A percentile compares a stretch with the other conserved stretches of the same genome.
Evolutionary conservation across 2,329 filamentous ascomycete genomes (phyloP).

Genomic region (Fusarium udum): DNA sequence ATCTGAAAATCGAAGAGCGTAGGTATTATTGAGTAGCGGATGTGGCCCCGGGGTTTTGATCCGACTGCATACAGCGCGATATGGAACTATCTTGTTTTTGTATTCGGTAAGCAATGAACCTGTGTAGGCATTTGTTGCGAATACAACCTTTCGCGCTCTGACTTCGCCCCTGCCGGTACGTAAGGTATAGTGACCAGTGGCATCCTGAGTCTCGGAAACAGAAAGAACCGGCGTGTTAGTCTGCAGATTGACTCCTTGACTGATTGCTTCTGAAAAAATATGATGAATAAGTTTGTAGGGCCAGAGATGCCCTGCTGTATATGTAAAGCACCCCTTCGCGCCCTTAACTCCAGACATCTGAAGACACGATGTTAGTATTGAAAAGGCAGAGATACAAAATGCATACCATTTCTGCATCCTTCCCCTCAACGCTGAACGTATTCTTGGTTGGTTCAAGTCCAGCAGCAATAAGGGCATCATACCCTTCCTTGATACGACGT

Average conservation of each 20-base stretch:
- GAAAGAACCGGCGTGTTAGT: not conserved
- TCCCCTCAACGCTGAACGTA: not conserved
- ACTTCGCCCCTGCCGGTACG: fast-evolving
- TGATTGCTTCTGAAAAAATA: not conserved
- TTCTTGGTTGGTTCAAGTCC: not conserved
- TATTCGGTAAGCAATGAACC: not conserved
- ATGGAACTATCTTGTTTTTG: not conserved
- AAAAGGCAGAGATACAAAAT: fast-evolving
- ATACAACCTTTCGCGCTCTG: not conserved
- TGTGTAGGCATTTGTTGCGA: not conserved
- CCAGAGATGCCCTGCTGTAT: not conserved
- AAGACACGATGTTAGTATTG: fast-evolving
- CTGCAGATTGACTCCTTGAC: not conserved
- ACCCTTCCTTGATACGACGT: not conserved
- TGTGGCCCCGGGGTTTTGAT: fast-evolving
- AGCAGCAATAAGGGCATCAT: not conserved
- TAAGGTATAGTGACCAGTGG: fast-evolving
- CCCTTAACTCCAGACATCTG: not conserved
- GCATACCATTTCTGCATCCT: not conserved
- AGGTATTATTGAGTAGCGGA: not conserved
- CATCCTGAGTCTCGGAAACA: not conserved
- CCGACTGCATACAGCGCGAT: not conserved
- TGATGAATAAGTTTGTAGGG: not conserved
- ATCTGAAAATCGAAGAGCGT: not conserved
- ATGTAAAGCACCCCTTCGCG: not conserved